Base-by-base conservation (phyloP, 495 filamentous ascomycete species). In the Penicillium simplicissimum region DNA sequence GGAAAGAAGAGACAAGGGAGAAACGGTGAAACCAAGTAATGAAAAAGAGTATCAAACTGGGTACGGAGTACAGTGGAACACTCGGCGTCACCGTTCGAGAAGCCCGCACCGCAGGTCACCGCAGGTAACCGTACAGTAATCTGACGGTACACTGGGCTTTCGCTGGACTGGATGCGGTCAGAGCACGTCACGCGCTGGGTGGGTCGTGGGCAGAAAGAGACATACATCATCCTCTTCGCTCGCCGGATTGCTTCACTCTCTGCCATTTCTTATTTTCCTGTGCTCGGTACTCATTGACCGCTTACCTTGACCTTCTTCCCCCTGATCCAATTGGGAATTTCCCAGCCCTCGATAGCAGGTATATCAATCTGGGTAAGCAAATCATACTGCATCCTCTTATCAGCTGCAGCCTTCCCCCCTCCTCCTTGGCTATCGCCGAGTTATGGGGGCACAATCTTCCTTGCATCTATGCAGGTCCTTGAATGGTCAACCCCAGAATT, bases 151-250 rank as follows among this genome's bases (percentile, higher is more conserved):
- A 11, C 9, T 47, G 40, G 28, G 14, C 19, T 53, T 57, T 23
- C 36, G 59, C 37, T 17, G 60, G 31, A 35, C 60, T 57, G 45
- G 42, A 69, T 73, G 71, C 66, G 68, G 76, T 75, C 76, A 74
- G 69, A 73, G 69, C 59, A 72, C 74, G 76, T 79, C 75, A 79
- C 74, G 74, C 67, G 71, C 67, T 56, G 66, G 61, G 74, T 77
- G 72, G 74, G 73, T 68, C 73, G 60, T 73, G 76, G 76, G 76
- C 74, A 77, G 75, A 67, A 77, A 73, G 64, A 68, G 67, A 66
- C 71, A 74, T 76, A 77, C 76, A 79, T 79, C 70, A 74, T 75
- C 74, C 67, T 65, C 62, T 60, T 48, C 63, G 51, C 58, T 66
- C 52, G 55, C 61, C 66, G 57, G 28, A 66, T 66, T 70, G 57